Conservation (phyloP, 73 alveolate species). For the Paramecium sonneborni region DNA sequence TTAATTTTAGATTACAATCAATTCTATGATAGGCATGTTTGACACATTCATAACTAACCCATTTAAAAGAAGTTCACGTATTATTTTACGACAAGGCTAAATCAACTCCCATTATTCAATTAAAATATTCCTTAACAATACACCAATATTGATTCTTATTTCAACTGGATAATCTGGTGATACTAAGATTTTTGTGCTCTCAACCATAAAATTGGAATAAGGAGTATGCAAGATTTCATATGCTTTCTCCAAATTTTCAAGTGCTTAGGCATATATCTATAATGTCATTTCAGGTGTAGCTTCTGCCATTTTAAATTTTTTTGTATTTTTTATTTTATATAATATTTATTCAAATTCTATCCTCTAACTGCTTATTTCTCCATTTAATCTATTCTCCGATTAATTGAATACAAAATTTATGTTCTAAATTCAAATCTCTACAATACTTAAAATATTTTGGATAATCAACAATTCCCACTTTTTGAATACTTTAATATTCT, state of each 20-base stretch:
- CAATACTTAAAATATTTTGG: neutral
- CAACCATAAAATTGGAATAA: slow-evolving; percentile 39
- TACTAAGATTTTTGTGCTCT: slow-evolving; percentile 38
- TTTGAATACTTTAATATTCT: neutral
- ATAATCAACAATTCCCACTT: slow-evolving; percentile 2
- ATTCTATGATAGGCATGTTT: slow-evolving; percentile 61
- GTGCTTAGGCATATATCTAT: neutral
- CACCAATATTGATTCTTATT: slow-evolving; percentile 15
- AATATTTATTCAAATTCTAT: slow-evolving; percentile 10
- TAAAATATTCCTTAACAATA: neutral
- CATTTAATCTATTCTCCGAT: neutral
- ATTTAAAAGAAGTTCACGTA: slow-evolving; percentile 60
- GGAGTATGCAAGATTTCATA: slow-evolving; percentile 2
- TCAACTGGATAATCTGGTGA: slow-evolving; percentile 43
- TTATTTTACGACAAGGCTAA: slow-evolving; percentile 31
- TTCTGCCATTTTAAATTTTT: slow-evolving; percentile 51
- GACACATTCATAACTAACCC: slow-evolving; percentile 66
- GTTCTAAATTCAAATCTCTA: slow-evolving; percentile 20
- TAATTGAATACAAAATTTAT: neutral
- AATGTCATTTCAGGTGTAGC: slow-evolving; percentile 43
- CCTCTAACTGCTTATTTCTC: slow-evolving; percentile 28
- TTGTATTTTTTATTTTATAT: neutral
- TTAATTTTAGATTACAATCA: slow-evolving; percentile 40
- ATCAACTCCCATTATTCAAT: slow-evolving; percentile 34
- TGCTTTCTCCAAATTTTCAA: slow-evolving; percentile 43